phyloP scores from a whole-genome alignment of 2,329 filamentous ascomycete genomes.

The Exophiala sp. region DNA sequence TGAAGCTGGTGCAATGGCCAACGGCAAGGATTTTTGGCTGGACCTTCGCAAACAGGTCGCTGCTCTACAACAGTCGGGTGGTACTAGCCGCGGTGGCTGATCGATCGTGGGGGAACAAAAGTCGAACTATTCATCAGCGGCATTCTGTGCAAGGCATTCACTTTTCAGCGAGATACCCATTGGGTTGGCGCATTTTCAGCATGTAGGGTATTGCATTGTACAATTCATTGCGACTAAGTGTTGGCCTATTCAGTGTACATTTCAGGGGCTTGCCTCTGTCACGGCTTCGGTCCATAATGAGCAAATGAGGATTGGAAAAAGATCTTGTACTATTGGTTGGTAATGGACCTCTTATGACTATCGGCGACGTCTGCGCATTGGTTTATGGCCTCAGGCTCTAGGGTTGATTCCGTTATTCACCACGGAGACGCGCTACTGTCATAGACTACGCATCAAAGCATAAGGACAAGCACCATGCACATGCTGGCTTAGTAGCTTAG shows the following conservation, averaged over 20 bases:
- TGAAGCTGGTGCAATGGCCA: slow-evolving; percentile 47
- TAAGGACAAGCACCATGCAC: too few species aligned
- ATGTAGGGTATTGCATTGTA: slow-evolving; percentile 11
- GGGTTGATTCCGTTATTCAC: too few species aligned
- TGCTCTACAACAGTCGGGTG: slow-evolving; percentile 35
- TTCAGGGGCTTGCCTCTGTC: neutral
- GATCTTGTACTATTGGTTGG: slow-evolving; percentile 3
- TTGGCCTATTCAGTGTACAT: neutral
- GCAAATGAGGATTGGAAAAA: slow-evolving; percentile 4
- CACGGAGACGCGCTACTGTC: too few species aligned
- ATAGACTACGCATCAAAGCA: too few species aligned
- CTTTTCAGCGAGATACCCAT: slow-evolving; percentile 18
- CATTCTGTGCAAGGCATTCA: slow-evolving; percentile 15
- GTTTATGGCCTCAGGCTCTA: too few species aligned
- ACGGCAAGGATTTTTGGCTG: slow-evolving; percentile 49
- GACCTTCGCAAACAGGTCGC: slow-evolving; percentile 48
- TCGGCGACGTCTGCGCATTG: too few species aligned
- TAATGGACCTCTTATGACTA: too few species aligned
- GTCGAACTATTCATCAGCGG: slow-evolving; percentile 17
- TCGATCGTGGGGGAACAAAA: neutral
- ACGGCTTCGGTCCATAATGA: neutral
- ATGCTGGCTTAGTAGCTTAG: too few species aligned
- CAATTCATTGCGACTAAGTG: neutral
- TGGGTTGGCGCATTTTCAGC: slow-evolving; percentile 16
- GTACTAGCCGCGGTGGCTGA: slow-evolving; percentile 26